Base-by-base conservation (phyloP, 208 protist genomes). In the Trypanosomatidae sp. region DNA sequence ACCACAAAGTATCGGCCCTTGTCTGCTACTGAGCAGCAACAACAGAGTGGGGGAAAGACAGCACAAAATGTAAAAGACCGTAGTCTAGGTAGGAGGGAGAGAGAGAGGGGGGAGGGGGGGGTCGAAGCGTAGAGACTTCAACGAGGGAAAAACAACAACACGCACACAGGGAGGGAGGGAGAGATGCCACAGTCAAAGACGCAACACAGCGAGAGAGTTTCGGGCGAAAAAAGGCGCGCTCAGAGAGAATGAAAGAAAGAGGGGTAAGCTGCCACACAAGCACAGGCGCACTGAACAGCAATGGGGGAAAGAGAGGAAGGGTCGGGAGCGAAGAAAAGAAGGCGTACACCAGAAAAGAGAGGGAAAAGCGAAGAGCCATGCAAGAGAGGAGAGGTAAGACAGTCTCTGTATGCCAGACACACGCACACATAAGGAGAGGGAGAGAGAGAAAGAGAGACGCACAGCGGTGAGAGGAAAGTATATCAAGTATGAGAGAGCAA, bases 241-340 rank as follows among this genome's bases (percentile, higher is more conserved):
- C 6, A 22, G 19, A 39, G 15, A 3, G 33, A 30, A 25, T 9
- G 55, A 39, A 22, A 53, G 49, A 53, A 5, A 22, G 49, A 12
- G 49, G 49, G 19, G 0, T 17, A 25, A 22, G 19, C 19, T 0
- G 49, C 22, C 59, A 46, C 59, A 41, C 59, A 46, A 9, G 25
- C 59, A 46, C 59, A n/a, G 30, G 28, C 36, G 28, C 25, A 44
- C 58, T 22, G 47, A 52, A n/a, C 10, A 52, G 10, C 5, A 52
- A 52, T 12, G 17, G 22, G 17, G 22, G 47, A 19, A 19, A 52
- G 15, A 22, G 15, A 52, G 17, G 17, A 39, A 39, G 36, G 36
- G 36, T 39, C 36, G 36, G 36, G 36, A 39, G 36, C 36, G 52
- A 58, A 76, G 69, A 44, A 58, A 65, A 58, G 69, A 77, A 43